Evolutionary conservation across 2,329 filamentous ascomycete species (phyloP), one percentile per base, ranked within the genome.

Genomic region (Aspergillus sp.): DNA sequence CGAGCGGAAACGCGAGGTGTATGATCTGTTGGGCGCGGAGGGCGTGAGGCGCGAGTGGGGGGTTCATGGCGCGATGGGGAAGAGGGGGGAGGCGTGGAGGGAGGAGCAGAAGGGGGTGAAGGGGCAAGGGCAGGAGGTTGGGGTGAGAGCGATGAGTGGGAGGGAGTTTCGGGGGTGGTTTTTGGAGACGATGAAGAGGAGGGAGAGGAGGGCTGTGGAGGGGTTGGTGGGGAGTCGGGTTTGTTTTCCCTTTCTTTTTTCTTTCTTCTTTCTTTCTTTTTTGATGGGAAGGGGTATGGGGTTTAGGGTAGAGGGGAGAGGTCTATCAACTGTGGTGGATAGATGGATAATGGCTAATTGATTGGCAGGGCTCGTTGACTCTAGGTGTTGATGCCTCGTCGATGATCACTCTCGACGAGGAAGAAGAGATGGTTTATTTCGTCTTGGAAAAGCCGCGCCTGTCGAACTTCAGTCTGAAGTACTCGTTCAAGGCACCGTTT

Each of bases 141-240:
- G 77, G 2, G 69, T 77, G 9, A 73, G 69, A 64, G 65, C 75
- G 2, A 75, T 75, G 73, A 67, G 68, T 36, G 67, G 71, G n/a
- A 66, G 70, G 49, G 72, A 79, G 63, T 79, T 79, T 64, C 71
- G 75, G 31, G 62, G 59, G 20, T 79, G 76, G 76, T 78, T 78
- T 55, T 61, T 78, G 60, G 72, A 69, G 39, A 69, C 61, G 3
- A 78, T 80, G 76, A 76, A 75, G 63, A 71, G 63, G 31, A 69
- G 71, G 53, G 78, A 80, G 62, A 68, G 75, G 54, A 67, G 69
- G 45, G 65, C 67, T 26, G 54, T 80, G 14, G 68, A 78, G 56
- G 67, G 67, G 18, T 39, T 80, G 63, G 76, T 80, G 16, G 64
- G 64, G 22, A 72, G 71, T 56, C 71, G 66, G 67, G 77, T 78